phyloP scores from a whole-genome alignment of 345 rosid genomes.

The Sisymbrium irio region DNA sequence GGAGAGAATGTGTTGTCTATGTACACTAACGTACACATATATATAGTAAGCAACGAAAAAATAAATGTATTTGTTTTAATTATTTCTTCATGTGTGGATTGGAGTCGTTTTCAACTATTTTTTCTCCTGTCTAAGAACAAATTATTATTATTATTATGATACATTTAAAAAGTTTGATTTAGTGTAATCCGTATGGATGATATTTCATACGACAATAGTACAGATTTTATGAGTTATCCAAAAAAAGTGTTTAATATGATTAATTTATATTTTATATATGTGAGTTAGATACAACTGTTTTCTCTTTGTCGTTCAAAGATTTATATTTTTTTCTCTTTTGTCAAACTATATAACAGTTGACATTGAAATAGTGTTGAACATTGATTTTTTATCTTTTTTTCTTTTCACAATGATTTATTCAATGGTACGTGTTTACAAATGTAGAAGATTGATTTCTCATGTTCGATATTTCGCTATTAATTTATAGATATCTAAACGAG shows the following conservation, averaged over 20 bases:
- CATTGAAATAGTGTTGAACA: too few species aligned
- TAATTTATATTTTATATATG: not conserved
- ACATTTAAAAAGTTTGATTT: not conserved
- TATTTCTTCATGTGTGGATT: constrained; percentile 3
- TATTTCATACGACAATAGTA: not conserved
- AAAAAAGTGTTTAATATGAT: not conserved
- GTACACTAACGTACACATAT: constrained; percentile 22
- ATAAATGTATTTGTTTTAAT: not conserved
- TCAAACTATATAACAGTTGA: not conserved
- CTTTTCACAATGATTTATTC: too few species aligned
- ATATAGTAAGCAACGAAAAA: constrained; percentile 16
- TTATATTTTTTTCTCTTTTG: not conserved
- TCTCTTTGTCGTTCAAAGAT: not conserved
- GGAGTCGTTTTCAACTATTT: not conserved
- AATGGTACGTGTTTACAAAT: not conserved
- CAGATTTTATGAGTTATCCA: not conserved
- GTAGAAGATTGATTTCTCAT: not conserved
- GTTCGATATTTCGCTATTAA: not conserved
- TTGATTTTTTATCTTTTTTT: not conserved
- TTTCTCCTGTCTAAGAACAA: not conserved
- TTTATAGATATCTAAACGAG: not conserved
- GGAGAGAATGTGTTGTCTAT: too few species aligned
- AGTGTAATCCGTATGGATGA: not conserved
- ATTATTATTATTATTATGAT: not conserved
- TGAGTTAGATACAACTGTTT: not conserved